Percentiles rank a stretch among this genome's conserved stretches.
These are phyloP conservation scores for Phalaenopsis aphrodite DNA, from an alignment of 106 monocot species.

Conservation along the genomic window DNA sequence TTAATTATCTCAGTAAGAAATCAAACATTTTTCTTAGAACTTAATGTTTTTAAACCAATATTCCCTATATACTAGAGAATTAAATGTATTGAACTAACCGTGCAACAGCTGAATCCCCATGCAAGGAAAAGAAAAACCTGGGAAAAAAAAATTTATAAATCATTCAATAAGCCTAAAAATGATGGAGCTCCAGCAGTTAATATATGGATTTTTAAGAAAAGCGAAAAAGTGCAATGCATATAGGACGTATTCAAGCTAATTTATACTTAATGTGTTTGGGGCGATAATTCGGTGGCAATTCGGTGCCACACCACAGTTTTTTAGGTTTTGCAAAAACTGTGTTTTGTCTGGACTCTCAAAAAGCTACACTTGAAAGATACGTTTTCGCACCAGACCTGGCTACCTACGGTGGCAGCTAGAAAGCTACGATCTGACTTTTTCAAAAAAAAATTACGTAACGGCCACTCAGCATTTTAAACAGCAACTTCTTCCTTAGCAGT, in stretches of 20 bases:
- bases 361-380: no score
- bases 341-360: no score
- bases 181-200: background rate
- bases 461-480: no score
- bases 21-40: background rate
- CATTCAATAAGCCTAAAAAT: background rate
- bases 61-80: background rate
- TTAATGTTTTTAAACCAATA: background rate
- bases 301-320: no score
- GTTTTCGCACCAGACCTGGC: no score
- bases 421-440: no score
- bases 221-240: background rate
- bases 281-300: no score
- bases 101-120: conserved; percentile 83
- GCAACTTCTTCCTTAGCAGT: no score
- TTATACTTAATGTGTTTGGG: background rate
- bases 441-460: no score
- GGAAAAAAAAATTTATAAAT: background rate
- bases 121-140: conserved; percentile 76
- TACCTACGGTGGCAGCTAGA: no score
- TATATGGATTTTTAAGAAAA: background rate
- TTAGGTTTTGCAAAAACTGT: no score
- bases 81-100: conserved; percentile 43
- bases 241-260: background rate
- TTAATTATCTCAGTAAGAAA: background rate